Evolutionary conservation across 768 basidiomycete genomes (phyloP).

Genomic region (Phanerochaete sordida): DNA sequence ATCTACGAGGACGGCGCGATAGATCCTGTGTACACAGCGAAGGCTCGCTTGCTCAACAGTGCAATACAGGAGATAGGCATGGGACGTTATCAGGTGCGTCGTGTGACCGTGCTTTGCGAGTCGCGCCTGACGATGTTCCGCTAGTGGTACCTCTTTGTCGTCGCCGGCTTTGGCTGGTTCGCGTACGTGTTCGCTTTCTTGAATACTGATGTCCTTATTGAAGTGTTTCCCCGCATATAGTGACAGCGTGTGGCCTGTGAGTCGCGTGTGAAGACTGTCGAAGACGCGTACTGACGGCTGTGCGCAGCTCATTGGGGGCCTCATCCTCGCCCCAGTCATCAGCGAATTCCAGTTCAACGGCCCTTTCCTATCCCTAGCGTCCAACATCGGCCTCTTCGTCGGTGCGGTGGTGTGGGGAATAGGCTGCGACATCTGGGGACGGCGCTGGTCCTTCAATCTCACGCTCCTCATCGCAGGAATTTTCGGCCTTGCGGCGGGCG

Average conservation of each 20-base stretch:
- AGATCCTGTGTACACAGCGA: constrained; percentile 47
- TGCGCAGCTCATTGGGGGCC: constrained; percentile 37
- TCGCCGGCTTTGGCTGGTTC: constrained; percentile 75
- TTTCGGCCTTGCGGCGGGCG: constrained; percentile 51
- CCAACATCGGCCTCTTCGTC: constrained; percentile 50
- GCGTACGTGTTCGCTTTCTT: constrained; percentile 44
- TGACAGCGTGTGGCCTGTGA: constrained; percentile 72
- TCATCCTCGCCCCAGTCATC: constrained; percentile 45
- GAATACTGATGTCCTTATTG: not conserved
- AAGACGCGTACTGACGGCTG: not conserved
- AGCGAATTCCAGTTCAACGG: constrained; percentile 46
- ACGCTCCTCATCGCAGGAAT: constrained; percentile 51
- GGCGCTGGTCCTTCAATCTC: constrained; percentile 51
- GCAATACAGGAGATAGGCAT: constrained; percentile 53
- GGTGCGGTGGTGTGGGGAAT: constrained; percentile 48
- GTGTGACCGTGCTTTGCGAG: not conserved
- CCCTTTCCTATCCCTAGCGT: constrained; percentile 48
- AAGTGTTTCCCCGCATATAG: constrained; percentile 27
- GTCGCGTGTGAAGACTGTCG: constrained; percentile 17
- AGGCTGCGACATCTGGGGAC: constrained; percentile 50
- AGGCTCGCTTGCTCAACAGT: constrained; percentile 43
- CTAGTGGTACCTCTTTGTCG: constrained; percentile 61
- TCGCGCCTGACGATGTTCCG: not conserved
- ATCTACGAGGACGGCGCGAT: constrained; percentile 25
- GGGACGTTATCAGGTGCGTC: constrained; percentile 51